These are phyloP conservation scores for Knufia fluminis DNA, from an alignment of 2,329 filamentous ascomycete species.

Conservation along the genomic window DNA sequence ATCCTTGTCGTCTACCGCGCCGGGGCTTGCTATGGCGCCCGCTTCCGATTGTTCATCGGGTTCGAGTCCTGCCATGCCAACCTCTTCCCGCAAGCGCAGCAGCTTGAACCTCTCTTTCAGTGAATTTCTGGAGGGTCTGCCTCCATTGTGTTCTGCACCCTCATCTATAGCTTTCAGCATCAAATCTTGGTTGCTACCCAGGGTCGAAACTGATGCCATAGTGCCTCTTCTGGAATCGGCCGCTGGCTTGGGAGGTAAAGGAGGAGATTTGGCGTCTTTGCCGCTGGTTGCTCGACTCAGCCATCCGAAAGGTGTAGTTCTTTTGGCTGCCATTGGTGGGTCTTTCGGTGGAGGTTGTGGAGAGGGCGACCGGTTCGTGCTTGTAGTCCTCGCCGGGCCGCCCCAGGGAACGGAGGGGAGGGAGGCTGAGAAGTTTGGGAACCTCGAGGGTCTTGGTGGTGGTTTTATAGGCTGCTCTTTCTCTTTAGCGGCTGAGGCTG, in stretches of 20 bases:
- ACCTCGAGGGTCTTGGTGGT: conserved; percentile 49
- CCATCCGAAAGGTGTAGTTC: conserved; percentile 71
- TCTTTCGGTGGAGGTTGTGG: conserved; percentile 24
- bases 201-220: conserved; percentile 66
- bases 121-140: conserved; percentile 49
- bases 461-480: conserved; percentile 27
- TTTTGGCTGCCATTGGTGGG: conserved; percentile 51
- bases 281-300: conserved; percentile 33
- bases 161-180: conserved; percentile 70
- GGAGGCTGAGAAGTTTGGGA: conserved; percentile 62
- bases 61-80: conserved; percentile 45
- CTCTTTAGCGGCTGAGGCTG: conserved; percentile 28
- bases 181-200: conserved; percentile 73
- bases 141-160: conserved; percentile 41
- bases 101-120: conserved; percentile 72
- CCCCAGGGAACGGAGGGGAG: conserved; percentile 66
- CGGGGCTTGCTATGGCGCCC: conserved; percentile 40
- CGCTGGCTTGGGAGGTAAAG: conserved; percentile 48
- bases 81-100: conserved; percentile 65
- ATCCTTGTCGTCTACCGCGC: conserved; percentile 38
- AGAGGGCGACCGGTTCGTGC: conserved; percentile 22
- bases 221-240: conserved; percentile 60
- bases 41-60: conserved; percentile 38
- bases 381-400: conserved; percentile 30
- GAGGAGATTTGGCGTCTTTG: conserved; percentile 57